Conservation (phyloP, 1,284 basidiomycete genomes). For the Mycena citricolor region DNA sequence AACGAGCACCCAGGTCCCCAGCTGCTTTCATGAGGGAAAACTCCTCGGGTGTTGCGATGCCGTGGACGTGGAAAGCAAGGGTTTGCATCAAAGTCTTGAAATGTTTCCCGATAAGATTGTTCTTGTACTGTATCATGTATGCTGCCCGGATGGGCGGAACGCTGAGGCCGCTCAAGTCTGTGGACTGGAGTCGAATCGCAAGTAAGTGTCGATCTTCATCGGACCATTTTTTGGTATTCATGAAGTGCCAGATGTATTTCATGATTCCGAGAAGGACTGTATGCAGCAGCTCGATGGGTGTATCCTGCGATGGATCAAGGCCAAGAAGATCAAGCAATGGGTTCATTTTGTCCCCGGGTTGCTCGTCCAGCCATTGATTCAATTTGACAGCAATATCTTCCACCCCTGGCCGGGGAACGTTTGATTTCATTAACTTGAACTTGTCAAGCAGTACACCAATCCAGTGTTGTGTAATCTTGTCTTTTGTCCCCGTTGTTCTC, state of each 20-base stretch:
- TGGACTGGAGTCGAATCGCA: slow-evolving; percentile 20
- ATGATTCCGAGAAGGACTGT: slow-evolving; percentile 35
- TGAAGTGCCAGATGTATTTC: slow-evolving; percentile 35
- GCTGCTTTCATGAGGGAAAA: slow-evolving; percentile 11
- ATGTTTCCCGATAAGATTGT: slow-evolving; percentile 30
- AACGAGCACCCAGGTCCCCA: slow-evolving; percentile 9
- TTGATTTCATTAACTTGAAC: neutral
- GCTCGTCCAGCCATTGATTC: slow-evolving; percentile 21
- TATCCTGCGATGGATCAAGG: slow-evolving; percentile 33
- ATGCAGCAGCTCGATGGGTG: slow-evolving; percentile 37
- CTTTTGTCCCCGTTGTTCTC: slow-evolving; percentile 31
- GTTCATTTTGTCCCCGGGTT: slow-evolving; percentile 23
- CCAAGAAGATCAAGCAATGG: slow-evolving; percentile 24
- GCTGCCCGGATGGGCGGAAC: slow-evolving; percentile 23
- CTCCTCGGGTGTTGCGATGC: slow-evolving; percentile 22
- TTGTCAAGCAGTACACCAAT: slow-evolving; percentile 28
- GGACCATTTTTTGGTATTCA: slow-evolving; percentile 7
- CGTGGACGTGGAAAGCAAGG: slow-evolving; percentile 24
- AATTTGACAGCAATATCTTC: slow-evolving; percentile 20
- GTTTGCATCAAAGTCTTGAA: slow-evolving; percentile 31
- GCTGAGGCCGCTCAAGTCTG: slow-evolving; percentile 22
- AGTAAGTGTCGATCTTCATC: slow-evolving; percentile 8
- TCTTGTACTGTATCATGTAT: slow-evolving; percentile 29
- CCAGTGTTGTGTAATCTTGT: slow-evolving; percentile 31
- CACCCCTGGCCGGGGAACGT: slow-evolving; percentile 7